Percentiles rank a stretch among this genome's conserved stretches.
Evolutionary conservation across 257 asterid genomes (phyloP).

Genomic region (Solanum stenotomum): DNA sequence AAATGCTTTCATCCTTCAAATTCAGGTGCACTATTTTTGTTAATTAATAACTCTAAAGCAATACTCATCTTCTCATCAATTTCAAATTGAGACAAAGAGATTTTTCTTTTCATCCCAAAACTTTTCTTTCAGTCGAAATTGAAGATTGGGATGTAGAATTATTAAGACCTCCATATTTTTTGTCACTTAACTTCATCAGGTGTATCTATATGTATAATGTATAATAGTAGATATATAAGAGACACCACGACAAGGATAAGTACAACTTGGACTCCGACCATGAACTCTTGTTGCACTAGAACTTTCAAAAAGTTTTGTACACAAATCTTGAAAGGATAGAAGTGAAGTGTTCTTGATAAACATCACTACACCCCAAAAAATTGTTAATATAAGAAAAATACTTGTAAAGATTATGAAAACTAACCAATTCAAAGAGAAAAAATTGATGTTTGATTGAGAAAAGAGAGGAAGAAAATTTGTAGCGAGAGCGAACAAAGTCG

Average conservation of each 20-base stretch:
- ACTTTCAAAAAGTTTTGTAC: neutral
- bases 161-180: neutral
- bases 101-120: neutral
- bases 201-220: neutral
- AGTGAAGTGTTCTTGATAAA: neutral
- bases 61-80: neutral
- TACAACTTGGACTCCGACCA: neutral
- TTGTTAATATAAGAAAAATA: neutral
- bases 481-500: neutral
- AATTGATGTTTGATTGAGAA: neutral
- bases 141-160: neutral
- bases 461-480: neutral
- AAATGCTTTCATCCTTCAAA: neutral
- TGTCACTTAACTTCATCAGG: too few relatives aligned
- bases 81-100: neutral
- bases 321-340: neutral
- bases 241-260: neutral
- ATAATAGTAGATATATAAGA: neutral
- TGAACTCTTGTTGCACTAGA: neutral
- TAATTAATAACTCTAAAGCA: neutral
- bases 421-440: neutral
- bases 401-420: neutral
- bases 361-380: neutral
- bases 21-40: neutral
- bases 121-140: neutral